phyloP scores from a whole-genome alignment of 2,329 filamentous ascomycete genomes.

The Chrysoporthe puriensis region DNA sequence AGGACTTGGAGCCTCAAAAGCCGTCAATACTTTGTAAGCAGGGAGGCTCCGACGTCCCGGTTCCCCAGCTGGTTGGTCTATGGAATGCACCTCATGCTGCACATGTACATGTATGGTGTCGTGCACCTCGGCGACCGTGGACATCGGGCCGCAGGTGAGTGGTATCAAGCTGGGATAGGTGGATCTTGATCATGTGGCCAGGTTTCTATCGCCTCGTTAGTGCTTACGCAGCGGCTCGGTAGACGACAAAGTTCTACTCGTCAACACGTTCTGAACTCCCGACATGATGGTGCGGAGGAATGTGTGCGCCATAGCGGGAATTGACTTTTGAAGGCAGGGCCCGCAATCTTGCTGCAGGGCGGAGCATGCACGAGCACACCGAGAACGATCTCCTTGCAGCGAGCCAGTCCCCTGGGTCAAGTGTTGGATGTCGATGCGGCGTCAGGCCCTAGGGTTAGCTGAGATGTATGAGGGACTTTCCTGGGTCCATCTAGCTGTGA shows the following conservation, averaged over 20 bases:
- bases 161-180: neutral
- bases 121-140: neutral
- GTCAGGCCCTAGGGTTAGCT: neutral
- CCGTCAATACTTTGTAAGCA: neutral
- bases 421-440: neutral
- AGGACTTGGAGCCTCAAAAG: neutral
- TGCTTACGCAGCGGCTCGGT: slow-evolving; percentile 4
- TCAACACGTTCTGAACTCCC: neutral
- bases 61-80: neutral
- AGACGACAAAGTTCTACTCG: too few species aligned
- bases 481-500: neutral
- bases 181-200: neutral
- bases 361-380: slow-evolving; percentile 7
- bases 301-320: neutral
- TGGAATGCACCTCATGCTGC: neutral
- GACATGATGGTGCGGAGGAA: neutral
- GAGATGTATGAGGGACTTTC: neutral
- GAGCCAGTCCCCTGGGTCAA: slow-evolving; percentile 14
- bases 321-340: neutral
- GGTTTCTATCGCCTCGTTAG: neutral
- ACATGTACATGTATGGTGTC: neutral
- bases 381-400: slow-evolving; percentile 14
- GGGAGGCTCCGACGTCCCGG: neutral
- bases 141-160: too few species aligned
- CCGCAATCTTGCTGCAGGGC: slow-evolving; percentile 2